Conservation (phyloP, 169 alveolate genomes). For the Eimeria maxima region DNA sequence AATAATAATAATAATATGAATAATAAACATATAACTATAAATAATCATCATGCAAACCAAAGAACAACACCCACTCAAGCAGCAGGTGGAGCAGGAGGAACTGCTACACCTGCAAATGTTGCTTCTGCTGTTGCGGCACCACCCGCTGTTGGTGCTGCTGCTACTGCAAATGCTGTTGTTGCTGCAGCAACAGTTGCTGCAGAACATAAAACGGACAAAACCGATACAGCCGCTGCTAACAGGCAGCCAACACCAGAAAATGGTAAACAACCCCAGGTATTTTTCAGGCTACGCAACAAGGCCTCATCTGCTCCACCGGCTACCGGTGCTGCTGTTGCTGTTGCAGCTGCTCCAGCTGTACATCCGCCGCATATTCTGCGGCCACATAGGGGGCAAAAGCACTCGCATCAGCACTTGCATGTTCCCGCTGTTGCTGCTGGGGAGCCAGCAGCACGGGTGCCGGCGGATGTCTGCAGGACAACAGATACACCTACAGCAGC, state of each 20-base stretch:
- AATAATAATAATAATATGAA: neutral
- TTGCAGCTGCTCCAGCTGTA: constrained; percentile 45
- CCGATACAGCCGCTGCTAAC: neutral
- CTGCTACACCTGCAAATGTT: neutral
- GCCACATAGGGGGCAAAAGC: neutral
- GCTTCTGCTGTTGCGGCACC: neutral
- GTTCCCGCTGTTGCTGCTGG: constrained; percentile 62
- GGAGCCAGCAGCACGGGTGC: constrained; percentile 26
- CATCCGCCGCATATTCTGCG: constrained; percentile 20
- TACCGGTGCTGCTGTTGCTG: constrained; percentile 26
- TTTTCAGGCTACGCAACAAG: neutral
- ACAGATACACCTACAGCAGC: neutral
- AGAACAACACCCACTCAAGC: neutral
- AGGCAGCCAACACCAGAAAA: neutral
- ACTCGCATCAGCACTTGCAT: neutral
- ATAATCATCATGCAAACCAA: neutral
- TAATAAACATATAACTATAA: too few species aligned
- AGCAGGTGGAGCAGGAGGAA: neutral
- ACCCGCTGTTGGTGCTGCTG: neutral
- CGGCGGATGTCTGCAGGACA: constrained; percentile 2
- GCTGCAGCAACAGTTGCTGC: neutral
- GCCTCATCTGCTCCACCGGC: constrained; percentile 22
- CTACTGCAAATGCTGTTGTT: neutral
- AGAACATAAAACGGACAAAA: neutral
- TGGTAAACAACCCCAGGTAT: neutral